These are phyloP conservation scores for Elongisporangium anandrum DNA, from an alignment of 352 stramenopile species.

Conservation along the genomic window DNA sequence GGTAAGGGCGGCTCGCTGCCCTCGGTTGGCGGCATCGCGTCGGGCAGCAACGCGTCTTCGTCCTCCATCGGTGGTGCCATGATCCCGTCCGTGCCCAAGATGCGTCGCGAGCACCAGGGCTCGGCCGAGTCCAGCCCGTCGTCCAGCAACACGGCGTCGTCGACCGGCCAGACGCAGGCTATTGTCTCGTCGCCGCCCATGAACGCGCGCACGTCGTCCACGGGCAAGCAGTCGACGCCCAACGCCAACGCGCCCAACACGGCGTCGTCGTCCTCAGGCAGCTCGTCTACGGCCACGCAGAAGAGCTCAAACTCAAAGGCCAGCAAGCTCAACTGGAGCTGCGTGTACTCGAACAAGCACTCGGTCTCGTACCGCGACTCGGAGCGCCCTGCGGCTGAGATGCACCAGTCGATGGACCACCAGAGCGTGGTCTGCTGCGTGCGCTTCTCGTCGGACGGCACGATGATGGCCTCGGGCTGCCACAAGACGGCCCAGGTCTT, in stretches of 20 bases:
- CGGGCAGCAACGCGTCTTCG: constrained; percentile 15
- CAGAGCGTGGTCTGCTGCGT: constrained; percentile 87
- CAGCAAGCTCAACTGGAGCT: constrained; percentile 84
- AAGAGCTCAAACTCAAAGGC: constrained; percentile 79
- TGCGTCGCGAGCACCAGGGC: constrained; percentile 47
- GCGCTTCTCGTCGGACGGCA: constrained; percentile 77
- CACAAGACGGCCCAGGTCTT: constrained; percentile 87
- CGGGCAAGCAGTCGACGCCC: constrained; percentile 15
- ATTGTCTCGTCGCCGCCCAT: constrained; percentile 25
- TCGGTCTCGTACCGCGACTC: constrained; percentile 71
- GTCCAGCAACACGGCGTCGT: constrained; percentile 20
- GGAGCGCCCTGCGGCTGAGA: constrained; percentile 75
- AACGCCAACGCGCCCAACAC: constrained; percentile 12
- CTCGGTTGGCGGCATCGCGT: constrained; percentile 25
- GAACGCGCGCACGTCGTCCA: constrained; percentile 10
- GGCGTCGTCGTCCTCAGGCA: constrained; percentile 25
- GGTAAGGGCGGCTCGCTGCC: constrained; percentile 48
- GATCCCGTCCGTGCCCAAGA: constrained; percentile 48
- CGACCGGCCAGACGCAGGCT: constrained; percentile 10
- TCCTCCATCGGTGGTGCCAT: constrained; percentile 8
- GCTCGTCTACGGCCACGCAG: constrained; percentile 47
- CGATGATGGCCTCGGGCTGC: constrained; percentile 83
- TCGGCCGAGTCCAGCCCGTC: constrained; percentile 57
- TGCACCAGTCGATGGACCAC: constrained; percentile 88
- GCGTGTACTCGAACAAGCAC: constrained; percentile 70